Percentiles rank a stretch among this genome's conserved stretches.
Conservation (phyloP, 2,329 filamentous ascomycete genomes). For the Venturia asperata region DNA sequence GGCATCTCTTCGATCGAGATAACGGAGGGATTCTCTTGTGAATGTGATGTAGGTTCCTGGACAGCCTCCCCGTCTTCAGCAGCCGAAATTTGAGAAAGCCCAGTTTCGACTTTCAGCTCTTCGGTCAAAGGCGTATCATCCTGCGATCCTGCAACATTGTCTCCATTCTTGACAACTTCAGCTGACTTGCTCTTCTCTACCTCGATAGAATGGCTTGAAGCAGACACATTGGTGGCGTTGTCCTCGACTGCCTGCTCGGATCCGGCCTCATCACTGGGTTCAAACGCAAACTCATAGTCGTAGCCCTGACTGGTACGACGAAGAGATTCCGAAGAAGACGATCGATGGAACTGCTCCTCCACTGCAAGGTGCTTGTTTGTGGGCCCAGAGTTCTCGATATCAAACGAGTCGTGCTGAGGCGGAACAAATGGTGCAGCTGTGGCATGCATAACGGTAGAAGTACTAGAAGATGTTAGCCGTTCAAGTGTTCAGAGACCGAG, state of each 20-base stretch:
- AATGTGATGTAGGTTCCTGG: not conserved
- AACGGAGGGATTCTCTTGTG: not conserved
- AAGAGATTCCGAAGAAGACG: slow-evolving; percentile 10
- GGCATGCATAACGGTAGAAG: not conserved
- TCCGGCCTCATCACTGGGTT: not conserved
- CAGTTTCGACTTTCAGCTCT: not conserved
- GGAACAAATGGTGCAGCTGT: slow-evolving; percentile 2
- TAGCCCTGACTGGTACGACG: slow-evolving; percentile 9
- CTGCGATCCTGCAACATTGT: not conserved
- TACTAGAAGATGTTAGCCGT: not conserved
- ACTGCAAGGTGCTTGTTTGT: not conserved
- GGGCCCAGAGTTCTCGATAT: not conserved
- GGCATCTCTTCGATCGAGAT: not conserved
- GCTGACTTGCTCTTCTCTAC: not conserved
- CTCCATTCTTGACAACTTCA: not conserved
- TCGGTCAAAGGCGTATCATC: not conserved
- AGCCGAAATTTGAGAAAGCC: not conserved
- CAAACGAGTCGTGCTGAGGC: slow-evolving; percentile 6
- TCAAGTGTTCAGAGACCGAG: too few relatives aligned
- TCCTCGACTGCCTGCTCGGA: not conserved
- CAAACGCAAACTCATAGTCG: slow-evolving; percentile 1
- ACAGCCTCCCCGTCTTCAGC: not conserved
- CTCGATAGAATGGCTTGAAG: not conserved
- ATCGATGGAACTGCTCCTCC: slow-evolving; percentile 5
- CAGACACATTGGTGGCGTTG: not conserved